Conservation (phyloP, 345 rosid species). For the Citrus hindsii region DNA sequence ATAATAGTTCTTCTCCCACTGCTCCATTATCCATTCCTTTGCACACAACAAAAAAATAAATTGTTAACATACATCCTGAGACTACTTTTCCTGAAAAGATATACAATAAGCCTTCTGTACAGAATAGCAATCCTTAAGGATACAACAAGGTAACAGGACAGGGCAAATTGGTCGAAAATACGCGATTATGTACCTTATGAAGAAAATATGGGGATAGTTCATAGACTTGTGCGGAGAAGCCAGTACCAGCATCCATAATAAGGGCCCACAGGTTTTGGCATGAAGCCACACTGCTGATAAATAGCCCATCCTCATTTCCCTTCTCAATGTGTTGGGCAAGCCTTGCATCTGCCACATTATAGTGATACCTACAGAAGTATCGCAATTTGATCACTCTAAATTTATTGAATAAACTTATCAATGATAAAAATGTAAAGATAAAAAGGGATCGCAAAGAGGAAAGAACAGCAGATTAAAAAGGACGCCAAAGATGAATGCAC, state of each 20-base stretch:
- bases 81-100: too few relatives aligned
- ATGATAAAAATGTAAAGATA: neutral
- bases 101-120: neutral
- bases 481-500: neutral
- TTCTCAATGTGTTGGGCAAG: slow-evolving; percentile 57
- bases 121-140: neutral
- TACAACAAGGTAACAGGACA: neutral
- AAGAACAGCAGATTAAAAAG: neutral
- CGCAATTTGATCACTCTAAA: neutral
- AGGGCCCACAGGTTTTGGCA: slow-evolving; percentile 68
- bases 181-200: slow-evolving; percentile 40
- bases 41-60: slow-evolving; percentile 7
- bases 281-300: slow-evolving; percentile 63
- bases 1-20: slow-evolving; percentile 95
- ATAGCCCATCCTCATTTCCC: slow-evolving; percentile 65
- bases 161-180: neutral
- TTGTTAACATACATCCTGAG: neutral
- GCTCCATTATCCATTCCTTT: slow-evolving; percentile 99
- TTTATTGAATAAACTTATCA: neutral
- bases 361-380: slow-evolving; percentile 54
- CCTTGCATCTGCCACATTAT: slow-evolving; percentile 63
- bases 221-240: slow-evolving; percentile 56
- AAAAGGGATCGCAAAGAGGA: neutral
- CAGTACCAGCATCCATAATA: slow-evolving; percentile 76
- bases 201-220: slow-evolving; percentile 56